Evolutionary conservation across 805 yeast genomes (phyloP).

Genomic region (Yarrowia sp.): DNA sequence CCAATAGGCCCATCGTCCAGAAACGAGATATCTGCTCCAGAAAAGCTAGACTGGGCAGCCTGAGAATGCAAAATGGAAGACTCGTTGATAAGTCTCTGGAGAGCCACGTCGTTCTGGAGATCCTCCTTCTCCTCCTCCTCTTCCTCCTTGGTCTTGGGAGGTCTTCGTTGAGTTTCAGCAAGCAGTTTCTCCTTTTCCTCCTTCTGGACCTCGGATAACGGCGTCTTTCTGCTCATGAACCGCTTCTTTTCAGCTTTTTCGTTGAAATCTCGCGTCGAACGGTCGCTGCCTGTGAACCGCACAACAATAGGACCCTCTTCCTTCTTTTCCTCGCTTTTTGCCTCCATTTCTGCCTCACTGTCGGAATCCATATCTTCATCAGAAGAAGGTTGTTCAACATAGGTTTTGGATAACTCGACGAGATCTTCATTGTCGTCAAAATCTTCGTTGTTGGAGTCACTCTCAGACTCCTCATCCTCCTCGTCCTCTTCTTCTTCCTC

Average conservation of each 20-base stretch:
- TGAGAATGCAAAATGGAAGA: conserved; percentile 61
- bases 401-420: conserved; percentile 28
- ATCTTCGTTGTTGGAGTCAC: conserved; percentile 42
- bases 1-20: conserved; percentile 52
- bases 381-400: conserved; percentile 44
- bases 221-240: conserved; percentile 45
- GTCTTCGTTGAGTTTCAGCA: neutral
- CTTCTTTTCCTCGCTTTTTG: neutral
- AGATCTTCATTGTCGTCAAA: conserved; percentile 43
- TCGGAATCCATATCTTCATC: conserved; percentile 41
- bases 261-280: conserved; percentile 39
- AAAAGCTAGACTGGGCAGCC: conserved; percentile 25
- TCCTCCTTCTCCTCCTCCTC: conserved; percentile 55
- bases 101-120: conserved; percentile 68
- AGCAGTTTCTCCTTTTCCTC: conserved; percentile 10
- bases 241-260: conserved; percentile 45
- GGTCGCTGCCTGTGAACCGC: conserved; percentile 48
- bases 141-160: conserved; percentile 35
- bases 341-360: conserved; percentile 6
- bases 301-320: conserved; percentile 49
- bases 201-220: conserved; percentile 24
- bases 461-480: conserved; percentile 19
- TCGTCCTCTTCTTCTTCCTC: conserved; percentile 25
- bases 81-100: conserved; percentile 70
- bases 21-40: conserved; percentile 50